Conservation (phyloP, 192 early-diverging fungal species). For the Podila epigama region DNA sequence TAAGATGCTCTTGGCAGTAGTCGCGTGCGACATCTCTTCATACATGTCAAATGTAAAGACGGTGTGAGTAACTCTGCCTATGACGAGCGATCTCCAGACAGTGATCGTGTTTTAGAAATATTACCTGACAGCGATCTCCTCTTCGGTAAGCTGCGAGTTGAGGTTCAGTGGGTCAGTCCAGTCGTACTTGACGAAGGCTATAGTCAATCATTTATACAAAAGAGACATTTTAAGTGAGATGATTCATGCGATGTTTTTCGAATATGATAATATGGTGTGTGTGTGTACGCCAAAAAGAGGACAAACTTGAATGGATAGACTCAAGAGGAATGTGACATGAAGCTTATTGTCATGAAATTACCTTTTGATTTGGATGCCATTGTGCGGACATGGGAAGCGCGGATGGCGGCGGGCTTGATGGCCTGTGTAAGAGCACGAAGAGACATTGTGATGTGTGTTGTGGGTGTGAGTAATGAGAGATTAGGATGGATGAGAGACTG, state of each 20-base stretch:
- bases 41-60: not conserved
- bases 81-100: not conserved
- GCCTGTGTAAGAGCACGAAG: slow-evolving; percentile 43
- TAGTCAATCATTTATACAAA: no score
- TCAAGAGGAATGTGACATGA: not conserved
- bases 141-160: slow-evolving; percentile 87
- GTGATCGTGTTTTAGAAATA: not conserved
- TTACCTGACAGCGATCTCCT: slow-evolving; percentile 77
- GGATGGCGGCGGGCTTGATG: slow-evolving; percentile 42
- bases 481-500: no score
- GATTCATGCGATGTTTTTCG: no score
- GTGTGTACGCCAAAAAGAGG: not conserved
- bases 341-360: slow-evolving; percentile 7
- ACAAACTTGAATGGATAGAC: not conserved
- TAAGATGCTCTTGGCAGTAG: slow-evolving; percentile 90
- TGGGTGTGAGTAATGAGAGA: not conserved
- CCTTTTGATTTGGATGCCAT: slow-evolving; percentile 45
- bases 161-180: slow-evolving; percentile 89
- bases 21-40: slow-evolving; percentile 79
- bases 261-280: not conserved
- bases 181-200: slow-evolving; percentile 71
- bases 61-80: not conserved
- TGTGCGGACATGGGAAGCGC: slow-evolving; percentile 26
- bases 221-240: no score
- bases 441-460: slow-evolving; percentile 26